Evolutionary conservation across 192 early-diverging fungal species (phyloP).

Genomic region (Allomyces arbusculus): DNA sequence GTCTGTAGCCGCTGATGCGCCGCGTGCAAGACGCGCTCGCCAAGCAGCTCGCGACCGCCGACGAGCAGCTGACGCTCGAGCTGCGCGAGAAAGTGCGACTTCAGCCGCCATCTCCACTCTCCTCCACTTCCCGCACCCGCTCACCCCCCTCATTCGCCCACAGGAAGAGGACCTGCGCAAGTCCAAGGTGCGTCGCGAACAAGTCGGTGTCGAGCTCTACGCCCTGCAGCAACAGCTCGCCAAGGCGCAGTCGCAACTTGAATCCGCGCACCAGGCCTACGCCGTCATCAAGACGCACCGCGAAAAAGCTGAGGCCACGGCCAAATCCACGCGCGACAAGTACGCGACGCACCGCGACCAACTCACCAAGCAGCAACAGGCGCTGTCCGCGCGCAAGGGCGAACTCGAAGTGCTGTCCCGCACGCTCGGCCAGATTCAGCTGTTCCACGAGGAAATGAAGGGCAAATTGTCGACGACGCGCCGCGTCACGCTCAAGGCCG

Average conservation of each 20-base stretch:
- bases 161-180: slow-evolving; percentile 26
- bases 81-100: slow-evolving; percentile 24
- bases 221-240: slow-evolving; percentile 35
- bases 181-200: slow-evolving; percentile 19
- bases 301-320: slow-evolving; percentile 25
- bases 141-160: not conserved
- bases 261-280: slow-evolving; percentile 25
- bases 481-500: slow-evolving; percentile 36
- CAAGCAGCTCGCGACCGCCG: slow-evolving; percentile 24
- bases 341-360: slow-evolving; percentile 28
- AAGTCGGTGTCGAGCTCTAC: slow-evolving; percentile 35
- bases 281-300: slow-evolving; percentile 18
- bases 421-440: slow-evolving; percentile 35
- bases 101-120: not conserved
- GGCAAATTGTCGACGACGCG: slow-evolving; percentile 32
- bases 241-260: slow-evolving; percentile 23
- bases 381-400: slow-evolving; percentile 30
- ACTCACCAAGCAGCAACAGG: not conserved
- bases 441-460: slow-evolving; percentile 35
- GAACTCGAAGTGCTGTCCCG: slow-evolving; percentile 36
- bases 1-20: slow-evolving; percentile 27
- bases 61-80: slow-evolving; percentile 20
- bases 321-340: slow-evolving; percentile 13
- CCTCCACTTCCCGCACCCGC: too few relatives aligned
- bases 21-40: slow-evolving; percentile 31